A percentile compares a stretch with the other conserved stretches of the same genome.
These are phyloP conservation scores for Candida stauntonica DNA, from an alignment of 805 yeast genomes.

Conservation along the genomic window DNA sequence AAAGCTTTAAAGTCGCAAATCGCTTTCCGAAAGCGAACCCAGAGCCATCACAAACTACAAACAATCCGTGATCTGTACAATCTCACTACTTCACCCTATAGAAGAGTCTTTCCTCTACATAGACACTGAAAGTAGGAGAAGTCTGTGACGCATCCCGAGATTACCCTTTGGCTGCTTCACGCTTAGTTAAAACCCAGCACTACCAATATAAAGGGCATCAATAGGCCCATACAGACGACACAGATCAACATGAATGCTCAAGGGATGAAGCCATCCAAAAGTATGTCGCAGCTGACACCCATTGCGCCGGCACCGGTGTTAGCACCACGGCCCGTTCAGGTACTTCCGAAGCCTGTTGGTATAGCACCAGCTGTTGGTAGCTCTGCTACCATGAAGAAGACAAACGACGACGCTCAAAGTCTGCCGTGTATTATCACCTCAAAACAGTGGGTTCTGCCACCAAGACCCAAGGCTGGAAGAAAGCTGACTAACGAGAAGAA, in stretches of 20 bases:
- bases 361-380: conserved; percentile 1
- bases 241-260: conserved; percentile 11
- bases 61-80: too few relatives aligned
- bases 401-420: conserved; percentile 3
- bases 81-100: too few relatives aligned
- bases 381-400: conserved; percentile 1
- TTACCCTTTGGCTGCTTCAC: too few relatives aligned
- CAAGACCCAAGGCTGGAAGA: conserved; percentile 74
- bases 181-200: too few relatives aligned
- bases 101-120: too few relatives aligned
- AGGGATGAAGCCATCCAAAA: conserved; percentile 14
- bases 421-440: conserved; percentile 41
- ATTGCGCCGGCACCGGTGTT: conserved; percentile 20
- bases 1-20: too few relatives aligned
- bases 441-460: conserved; percentile 79
- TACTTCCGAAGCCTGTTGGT: conserved; percentile 18
- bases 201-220: too few relatives aligned
- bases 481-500: conserved; percentile 34
- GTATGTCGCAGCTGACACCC: conserved; percentile 14
- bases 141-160: background rate
- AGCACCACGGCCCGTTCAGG: conserved; percentile 22
- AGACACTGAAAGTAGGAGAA: too few relatives aligned
- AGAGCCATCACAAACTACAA: too few relatives aligned
- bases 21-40: too few relatives aligned
- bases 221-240: background rate